A percentile compares a stretch with the other conserved stretches of the same genome.
Conservation (phyloP, 2,329 filamentous ascomycete species). For the Ophiostoma sp. region DNA sequence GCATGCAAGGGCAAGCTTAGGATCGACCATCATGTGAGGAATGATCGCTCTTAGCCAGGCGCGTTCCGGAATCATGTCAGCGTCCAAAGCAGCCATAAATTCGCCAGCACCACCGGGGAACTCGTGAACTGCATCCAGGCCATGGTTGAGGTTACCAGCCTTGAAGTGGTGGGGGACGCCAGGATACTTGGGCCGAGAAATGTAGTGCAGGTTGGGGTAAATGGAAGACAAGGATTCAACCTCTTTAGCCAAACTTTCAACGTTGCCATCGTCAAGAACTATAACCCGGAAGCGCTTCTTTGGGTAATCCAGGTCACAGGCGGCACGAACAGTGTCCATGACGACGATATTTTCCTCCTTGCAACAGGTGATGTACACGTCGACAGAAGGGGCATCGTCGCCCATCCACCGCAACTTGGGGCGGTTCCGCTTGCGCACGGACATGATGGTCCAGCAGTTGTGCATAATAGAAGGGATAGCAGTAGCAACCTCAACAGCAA, state of each 20-base stretch:
- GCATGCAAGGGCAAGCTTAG: slow-evolving; percentile 53
- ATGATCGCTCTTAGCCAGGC: slow-evolving; percentile 55
- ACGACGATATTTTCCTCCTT: slow-evolving; percentile 53
- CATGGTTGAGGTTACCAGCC: slow-evolving; percentile 60
- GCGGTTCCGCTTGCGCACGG: slow-evolving; percentile 32
- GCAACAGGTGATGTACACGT: slow-evolving; percentile 54
- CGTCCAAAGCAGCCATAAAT: slow-evolving; percentile 45
- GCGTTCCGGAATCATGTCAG: slow-evolving; percentile 62
- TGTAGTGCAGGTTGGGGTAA: slow-evolving; percentile 49
- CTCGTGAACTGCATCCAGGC: slow-evolving; percentile 45
- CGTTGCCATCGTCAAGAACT: slow-evolving; percentile 52
- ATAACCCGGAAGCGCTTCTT: slow-evolving; percentile 48
- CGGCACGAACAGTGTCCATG: slow-evolving; percentile 52
- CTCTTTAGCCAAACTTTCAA: slow-evolving; percentile 36
- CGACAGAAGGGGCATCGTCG: slow-evolving; percentile 48
- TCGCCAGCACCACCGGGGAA: slow-evolving; percentile 51
- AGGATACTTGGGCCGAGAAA: slow-evolving; percentile 45
- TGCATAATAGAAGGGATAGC: slow-evolving; percentile 28
- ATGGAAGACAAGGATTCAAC: slow-evolving; percentile 37
- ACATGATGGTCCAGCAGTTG: slow-evolving; percentile 29
- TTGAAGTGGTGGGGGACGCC: slow-evolving; percentile 55
- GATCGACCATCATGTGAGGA: slow-evolving; percentile 53
- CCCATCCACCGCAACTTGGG: slow-evolving; percentile 50
- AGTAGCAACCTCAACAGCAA: slow-evolving; percentile 29
- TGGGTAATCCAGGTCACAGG: slow-evolving; percentile 52